phyloP scores from a whole-genome alignment of 441 rosid species.

The Adansonia grandidieri region DNA sequence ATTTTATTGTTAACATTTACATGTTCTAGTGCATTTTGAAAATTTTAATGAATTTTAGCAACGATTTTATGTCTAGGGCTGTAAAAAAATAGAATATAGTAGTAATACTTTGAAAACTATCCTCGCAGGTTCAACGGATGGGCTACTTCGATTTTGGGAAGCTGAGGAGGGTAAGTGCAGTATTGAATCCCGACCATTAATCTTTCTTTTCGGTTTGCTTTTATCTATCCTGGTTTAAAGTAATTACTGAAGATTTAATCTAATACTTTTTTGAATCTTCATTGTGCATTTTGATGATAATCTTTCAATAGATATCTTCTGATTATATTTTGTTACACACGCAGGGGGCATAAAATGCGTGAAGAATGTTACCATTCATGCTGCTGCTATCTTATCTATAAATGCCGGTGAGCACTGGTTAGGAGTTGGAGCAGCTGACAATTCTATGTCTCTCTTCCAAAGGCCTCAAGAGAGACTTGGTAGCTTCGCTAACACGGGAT shows the following conservation, averaged over 20 bases:
- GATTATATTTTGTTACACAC: conserved; percentile 20
- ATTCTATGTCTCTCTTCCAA: conserved; percentile 96
- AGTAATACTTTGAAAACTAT: conserved; percentile 24
- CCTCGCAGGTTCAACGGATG: conserved; percentile 92
- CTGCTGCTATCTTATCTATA: conserved; percentile 75
- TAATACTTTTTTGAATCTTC: conserved; percentile 16
- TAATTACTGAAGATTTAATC: conserved; percentile 1
- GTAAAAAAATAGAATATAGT: conserved; percentile 4
- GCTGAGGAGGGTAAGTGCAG: conserved; percentile 75
- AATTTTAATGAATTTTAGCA: conserved; percentile 13
- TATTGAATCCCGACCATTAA: conserved; percentile 5
- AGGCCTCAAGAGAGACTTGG: conserved; percentile 86
- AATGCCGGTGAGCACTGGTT: conserved; percentile 94
- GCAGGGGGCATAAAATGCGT: conserved; percentile 83
- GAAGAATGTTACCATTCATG: conserved; percentile 88
- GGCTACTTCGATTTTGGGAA: conserved; percentile 97
- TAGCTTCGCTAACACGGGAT: conserved; percentile 59
- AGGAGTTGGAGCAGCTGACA: conserved; percentile 97
- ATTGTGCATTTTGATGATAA: not conserved
- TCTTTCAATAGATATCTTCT: not conserved
- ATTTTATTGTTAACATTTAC: conserved; percentile 23
- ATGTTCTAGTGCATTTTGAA: not conserved
- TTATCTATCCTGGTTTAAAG: conserved; percentile 20
- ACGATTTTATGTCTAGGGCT: conserved; percentile 5
- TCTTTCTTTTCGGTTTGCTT: not conserved